Base-by-base conservation (phyloP, 1,139 yeast genomes). In the Suhomyces terraborum region DNA sequence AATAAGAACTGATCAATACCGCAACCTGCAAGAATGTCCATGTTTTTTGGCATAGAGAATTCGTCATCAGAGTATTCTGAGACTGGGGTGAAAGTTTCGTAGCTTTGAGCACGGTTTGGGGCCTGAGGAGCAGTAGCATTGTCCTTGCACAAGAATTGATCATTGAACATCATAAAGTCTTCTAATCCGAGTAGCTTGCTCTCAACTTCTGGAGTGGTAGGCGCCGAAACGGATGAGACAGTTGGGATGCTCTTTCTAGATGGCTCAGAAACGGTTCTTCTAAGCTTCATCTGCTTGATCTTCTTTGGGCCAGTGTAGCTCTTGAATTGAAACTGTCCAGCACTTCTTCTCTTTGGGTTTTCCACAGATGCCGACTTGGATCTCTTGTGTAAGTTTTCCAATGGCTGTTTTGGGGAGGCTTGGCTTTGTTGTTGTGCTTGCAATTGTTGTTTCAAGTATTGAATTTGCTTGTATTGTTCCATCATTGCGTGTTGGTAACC, bases 301-400 rank as follows among this genome's bases (percentile, higher is more conserved):
- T 52, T 56, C 42, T 56, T 56, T 33, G 73, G 73, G 7, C 69
- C 67, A 22, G 57, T 61, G 56, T 68, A 67, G n/a, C 65, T 55
- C 48, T 66, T 69, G 58, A 66, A 69, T 50, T 66, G 74, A 42
- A 67, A 58, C 41, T 62, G 66, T 36, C 63, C 59, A 16, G 55
- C 50, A 29, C 53, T 48, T 42, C 56, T 65, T 49, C 58, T 59
- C 43, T 58, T 59, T 7, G 52, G 38, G 20, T 54, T 51, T 17
- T 50, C 55, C 6, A 51, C 28, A 4, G 51, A 42, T 12, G 28
- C 38, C 6, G 67, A 61, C 45, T 61, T 64, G 16, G 67, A 51
- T 50, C 67, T 57, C 43, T 55, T 58, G 42, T 46, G 46, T 42
- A 54, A 55, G 41, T 47, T 44, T 19, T 38, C 32, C 29, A 27